Evolutionary conservation across 306 rosid genomes (phyloP).

Genomic region (Gynostemma pentaphyllum): DNA sequence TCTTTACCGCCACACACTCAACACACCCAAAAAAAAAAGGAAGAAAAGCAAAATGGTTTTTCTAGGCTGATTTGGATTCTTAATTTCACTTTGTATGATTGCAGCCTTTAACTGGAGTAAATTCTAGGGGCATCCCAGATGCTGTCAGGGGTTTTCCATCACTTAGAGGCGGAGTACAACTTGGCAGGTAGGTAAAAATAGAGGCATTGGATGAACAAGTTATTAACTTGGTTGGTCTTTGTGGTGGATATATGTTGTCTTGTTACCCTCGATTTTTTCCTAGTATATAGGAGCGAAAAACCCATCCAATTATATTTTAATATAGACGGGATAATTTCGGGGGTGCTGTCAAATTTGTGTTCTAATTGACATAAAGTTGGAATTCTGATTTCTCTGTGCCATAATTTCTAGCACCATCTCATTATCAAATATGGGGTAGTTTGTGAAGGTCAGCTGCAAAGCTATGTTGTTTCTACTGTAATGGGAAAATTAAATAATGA

Average conservation of each 20-base stretch:
- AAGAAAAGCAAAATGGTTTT: not conserved
- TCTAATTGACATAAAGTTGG: not conserved
- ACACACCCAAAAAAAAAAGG: too few species aligned
- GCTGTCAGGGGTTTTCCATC: conserved; percentile 46
- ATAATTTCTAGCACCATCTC: not conserved
- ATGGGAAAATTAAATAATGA: not conserved
- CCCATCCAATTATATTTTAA: not conserved
- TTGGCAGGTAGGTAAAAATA: conserved; percentile 54
- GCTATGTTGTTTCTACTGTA: not conserved
- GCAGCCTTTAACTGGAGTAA: conserved; percentile 52
- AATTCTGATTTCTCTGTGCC: not conserved
- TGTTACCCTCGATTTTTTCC: not conserved
- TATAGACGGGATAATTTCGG: not conserved
- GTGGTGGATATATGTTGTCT: not conserved
- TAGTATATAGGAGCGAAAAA: not conserved
- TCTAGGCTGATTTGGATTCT: not conserved
- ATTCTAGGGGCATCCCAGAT: conserved; percentile 45
- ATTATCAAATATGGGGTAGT: not conserved
- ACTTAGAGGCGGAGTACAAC: conserved; percentile 60
- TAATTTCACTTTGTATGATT: conserved; percentile 15
- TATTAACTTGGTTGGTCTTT: not conserved
- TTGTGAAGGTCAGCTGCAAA: not conserved
- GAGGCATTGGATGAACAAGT: not conserved
- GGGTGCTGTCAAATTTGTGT: not conserved
- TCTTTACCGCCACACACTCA: conserved; percentile 11